phyloP scores from a whole-genome alignment of 2,329 filamentous ascomycete genomes.

The Pseudocercospora pini-densiflorae region DNA sequence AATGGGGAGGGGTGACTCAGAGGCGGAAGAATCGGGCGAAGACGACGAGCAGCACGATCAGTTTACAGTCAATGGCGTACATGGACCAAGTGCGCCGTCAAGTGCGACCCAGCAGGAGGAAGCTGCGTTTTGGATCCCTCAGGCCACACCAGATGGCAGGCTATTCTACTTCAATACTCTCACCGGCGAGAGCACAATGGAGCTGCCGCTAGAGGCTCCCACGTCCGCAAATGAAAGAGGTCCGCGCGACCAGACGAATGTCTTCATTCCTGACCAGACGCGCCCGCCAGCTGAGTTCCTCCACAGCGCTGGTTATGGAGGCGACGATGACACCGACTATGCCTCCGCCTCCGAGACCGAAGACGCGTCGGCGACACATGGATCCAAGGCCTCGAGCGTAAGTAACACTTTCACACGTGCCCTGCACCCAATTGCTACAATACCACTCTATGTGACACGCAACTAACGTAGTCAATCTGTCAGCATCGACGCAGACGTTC shows the following conservation, averaged over 20 bases:
- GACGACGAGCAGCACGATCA: slow-evolving; percentile 62
- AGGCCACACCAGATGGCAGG: slow-evolving; percentile 89
- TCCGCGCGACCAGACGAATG: slow-evolving; percentile 85
- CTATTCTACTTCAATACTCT: slow-evolving; percentile 99
- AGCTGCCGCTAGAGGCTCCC: slow-evolving; percentile 90
- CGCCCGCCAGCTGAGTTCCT: slow-evolving; percentile 89
- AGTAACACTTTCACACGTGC: slow-evolving; percentile 42
- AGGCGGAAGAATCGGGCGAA: slow-evolving; percentile 65
- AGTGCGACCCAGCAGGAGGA: slow-evolving; percentile 73
- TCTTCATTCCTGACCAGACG: slow-evolving; percentile 86
- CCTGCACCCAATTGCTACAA: slow-evolving; percentile 14
- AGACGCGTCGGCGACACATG: slow-evolving; percentile 72
- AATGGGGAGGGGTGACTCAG: slow-evolving; percentile 50
- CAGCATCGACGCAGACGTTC: slow-evolving; percentile 69
- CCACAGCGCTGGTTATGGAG: slow-evolving; percentile 72
- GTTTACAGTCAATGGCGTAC: slow-evolving; percentile 49
- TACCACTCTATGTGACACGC: slow-evolving; percentile 33
- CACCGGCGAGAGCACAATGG: slow-evolving; percentile 92
- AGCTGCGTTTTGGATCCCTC: slow-evolving; percentile 97
- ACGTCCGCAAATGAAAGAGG: slow-evolving; percentile 79
- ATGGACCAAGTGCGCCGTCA: slow-evolving; percentile 63
- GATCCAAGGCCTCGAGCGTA: slow-evolving; percentile 72
- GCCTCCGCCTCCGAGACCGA: slow-evolving; percentile 84
- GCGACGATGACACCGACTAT: slow-evolving; percentile 90
- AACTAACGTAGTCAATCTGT: slow-evolving; percentile 31